phyloP scores from a whole-genome alignment of 1,284 basidiomycete genomes.

The Meira nashicola region DNA sequence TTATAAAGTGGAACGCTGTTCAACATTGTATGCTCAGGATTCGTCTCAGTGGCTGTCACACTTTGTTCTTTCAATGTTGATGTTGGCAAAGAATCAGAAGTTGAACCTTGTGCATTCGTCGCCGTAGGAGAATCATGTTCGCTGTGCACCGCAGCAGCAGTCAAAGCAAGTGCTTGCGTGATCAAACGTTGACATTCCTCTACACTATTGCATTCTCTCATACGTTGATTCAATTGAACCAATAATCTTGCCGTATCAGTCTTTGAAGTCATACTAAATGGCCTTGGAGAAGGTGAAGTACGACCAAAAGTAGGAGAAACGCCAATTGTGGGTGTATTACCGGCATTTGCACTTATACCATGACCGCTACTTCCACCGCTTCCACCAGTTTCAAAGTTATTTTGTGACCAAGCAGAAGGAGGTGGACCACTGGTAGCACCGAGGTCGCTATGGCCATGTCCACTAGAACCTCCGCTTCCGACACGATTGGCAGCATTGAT shows the following conservation, averaged over 20 bases:
- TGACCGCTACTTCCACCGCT: neutral
- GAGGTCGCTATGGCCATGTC: neutral
- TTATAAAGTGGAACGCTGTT: neutral
- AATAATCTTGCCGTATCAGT: slow-evolving; percentile 17
- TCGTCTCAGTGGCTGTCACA: neutral
- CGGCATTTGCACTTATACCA: neutral
- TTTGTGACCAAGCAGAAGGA: slow-evolving; percentile 1
- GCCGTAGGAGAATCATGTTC: neutral
- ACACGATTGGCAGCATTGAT: slow-evolving; percentile 4
- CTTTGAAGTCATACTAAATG: neutral
- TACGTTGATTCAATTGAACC: slow-evolving; percentile 30
- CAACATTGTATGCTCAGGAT: neutral
- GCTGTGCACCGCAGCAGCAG: slow-evolving; percentile 4
- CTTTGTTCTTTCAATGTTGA: neutral
- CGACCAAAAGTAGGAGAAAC: neutral
- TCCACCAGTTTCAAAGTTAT: neutral
- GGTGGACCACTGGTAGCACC: slow-evolving; percentile 4
- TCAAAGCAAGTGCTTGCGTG: slow-evolving; percentile 20
- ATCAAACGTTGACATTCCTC: slow-evolving; percentile 39
- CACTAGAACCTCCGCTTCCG: slow-evolving; percentile 1
- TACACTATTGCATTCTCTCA: slow-evolving; percentile 31
- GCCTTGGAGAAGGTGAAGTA: neutral
- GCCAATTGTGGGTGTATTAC: neutral
- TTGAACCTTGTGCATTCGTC: neutral
- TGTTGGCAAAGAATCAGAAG: neutral